Evolutionary conservation across 192 early-diverging fungal genomes (phyloP).

Genomic region (Entomortierella parvispora): DNA sequence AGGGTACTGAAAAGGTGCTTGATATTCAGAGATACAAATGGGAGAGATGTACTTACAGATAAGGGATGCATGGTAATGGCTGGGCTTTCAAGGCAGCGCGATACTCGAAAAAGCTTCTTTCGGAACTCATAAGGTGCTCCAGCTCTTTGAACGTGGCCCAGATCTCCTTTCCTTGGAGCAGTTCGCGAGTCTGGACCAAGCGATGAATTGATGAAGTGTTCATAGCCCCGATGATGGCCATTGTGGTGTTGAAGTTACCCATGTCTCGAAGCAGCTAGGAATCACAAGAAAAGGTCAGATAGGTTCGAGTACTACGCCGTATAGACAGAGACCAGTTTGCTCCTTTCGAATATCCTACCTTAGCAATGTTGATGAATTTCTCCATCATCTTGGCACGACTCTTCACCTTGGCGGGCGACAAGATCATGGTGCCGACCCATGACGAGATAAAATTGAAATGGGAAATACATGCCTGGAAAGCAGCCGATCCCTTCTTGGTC

Average conservation of each 20-base stretch:
- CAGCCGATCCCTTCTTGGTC: slow-evolving; percentile 42
- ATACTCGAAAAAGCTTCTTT: slow-evolving; percentile 70
- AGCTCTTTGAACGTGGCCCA: slow-evolving; percentile 66
- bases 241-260: slow-evolving; percentile 83
- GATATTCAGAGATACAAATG: neutral
- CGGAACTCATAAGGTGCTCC: slow-evolving; percentile 76
- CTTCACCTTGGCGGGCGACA: slow-evolving; percentile 69
- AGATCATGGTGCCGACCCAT: slow-evolving; percentile 77
- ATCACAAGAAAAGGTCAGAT: too few relatives aligned
- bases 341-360: too few relatives aligned
- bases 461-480: slow-evolving; percentile 67
- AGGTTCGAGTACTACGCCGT: too few relatives aligned
- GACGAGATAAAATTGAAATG: slow-evolving; percentile 80
- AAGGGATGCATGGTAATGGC: slow-evolving; percentile 75
- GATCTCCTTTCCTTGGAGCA: slow-evolving; percentile 58
- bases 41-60: slow-evolving; percentile 65
- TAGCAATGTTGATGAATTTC: slow-evolving; percentile 77
- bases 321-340: too few relatives aligned
- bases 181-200: slow-evolving; percentile 69
- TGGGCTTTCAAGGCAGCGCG: slow-evolving; percentile 66
- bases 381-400: slow-evolving; percentile 69
- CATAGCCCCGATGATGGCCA: slow-evolving; percentile 81
- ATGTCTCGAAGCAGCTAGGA: slow-evolving; percentile 71
- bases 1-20: neutral
- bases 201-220: slow-evolving; percentile 72